A percentile compares a stretch with the other conserved stretches of the same genome.
phyloP scores from a whole-genome alignment of 192 early-diverging fungal genomes.

The Paraglomus occultum region DNA sequence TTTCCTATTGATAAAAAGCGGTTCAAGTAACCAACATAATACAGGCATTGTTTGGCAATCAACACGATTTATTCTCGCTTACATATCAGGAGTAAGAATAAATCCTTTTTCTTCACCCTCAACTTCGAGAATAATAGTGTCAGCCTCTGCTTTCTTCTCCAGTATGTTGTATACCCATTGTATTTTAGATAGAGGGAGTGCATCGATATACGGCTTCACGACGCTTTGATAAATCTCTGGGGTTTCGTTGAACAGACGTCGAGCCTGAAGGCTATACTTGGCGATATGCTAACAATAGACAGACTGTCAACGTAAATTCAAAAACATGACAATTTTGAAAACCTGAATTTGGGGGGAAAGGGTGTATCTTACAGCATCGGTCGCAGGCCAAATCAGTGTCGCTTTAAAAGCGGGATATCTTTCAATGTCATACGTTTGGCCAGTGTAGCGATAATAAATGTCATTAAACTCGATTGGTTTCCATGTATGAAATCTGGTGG shows the following conservation, averaged over 20 bases:
- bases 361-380: slow-evolving; percentile 51
- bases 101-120: slow-evolving; percentile 62
- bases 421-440: slow-evolving; percentile 27
- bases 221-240: slow-evolving; percentile 53
- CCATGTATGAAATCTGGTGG: slow-evolving; percentile 37
- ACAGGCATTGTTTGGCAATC: background rate
- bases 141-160: slow-evolving; percentile 58
- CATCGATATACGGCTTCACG: slow-evolving; percentile 60
- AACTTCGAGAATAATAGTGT: slow-evolving; percentile 63
- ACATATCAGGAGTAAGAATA: slow-evolving; percentile 74
- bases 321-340: background rate
- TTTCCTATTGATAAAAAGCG: slow-evolving; percentile 56
- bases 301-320: background rate
- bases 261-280: slow-evolving; percentile 67
- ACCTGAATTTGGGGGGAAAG: slow-evolving; percentile 10
- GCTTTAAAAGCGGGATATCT: slow-evolving; percentile 54
- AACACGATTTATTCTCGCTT: slow-evolving; percentile 22
- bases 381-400: slow-evolving; percentile 63
- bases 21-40: background rate
- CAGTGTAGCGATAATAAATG: slow-evolving; percentile 67
- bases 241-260: slow-evolving; percentile 62
- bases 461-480: slow-evolving; percentile 55
- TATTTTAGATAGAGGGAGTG: slow-evolving; percentile 54
- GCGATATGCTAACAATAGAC: slow-evolving; percentile 53
- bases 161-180: slow-evolving; percentile 83